Evolutionary conservation across 192 early-diverging fungal species (phyloP).

Genomic region (Rhizophagus sp.): DNA sequence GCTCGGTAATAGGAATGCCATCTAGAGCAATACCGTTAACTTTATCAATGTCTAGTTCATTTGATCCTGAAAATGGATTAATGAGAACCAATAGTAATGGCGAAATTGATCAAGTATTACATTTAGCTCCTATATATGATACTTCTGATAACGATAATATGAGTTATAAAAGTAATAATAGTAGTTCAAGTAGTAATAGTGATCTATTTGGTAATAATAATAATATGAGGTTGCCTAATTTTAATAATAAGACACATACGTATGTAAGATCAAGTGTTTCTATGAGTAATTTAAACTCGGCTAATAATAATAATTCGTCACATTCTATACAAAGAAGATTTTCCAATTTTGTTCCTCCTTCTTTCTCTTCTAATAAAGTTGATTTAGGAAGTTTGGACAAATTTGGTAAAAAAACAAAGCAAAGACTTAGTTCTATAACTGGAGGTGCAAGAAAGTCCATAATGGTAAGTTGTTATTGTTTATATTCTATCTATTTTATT

Average conservation of each 20-base stretch:
- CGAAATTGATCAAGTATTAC: not conserved
- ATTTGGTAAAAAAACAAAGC: conserved; percentile 1
- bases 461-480: not conserved
- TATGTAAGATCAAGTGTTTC: not conserved
- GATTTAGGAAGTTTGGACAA: not conserved
- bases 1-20: conserved; percentile 16
- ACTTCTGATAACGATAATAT: not conserved
- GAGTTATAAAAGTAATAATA: not conserved
- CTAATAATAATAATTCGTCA: not conserved
- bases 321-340: not conserved
- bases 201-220: not conserved
- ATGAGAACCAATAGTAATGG: not conserved
- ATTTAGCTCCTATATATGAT: not conserved
- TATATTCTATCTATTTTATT: not conserved
- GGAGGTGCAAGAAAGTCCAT: conserved; percentile 19
- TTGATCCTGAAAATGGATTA: conserved; percentile 1
- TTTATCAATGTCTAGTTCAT: not conserved
- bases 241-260: not conserved
- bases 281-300: not conserved
- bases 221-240: no score
- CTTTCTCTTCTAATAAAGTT: not conserved
- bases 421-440: not conserved
- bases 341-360: not conserved
- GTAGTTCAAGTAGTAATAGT: not conserved
- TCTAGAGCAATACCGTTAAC: not conserved